Evolutionary conservation across 352 stramenopile genomes (phyloP).

Genomic region (Phytopythium oedochilum): DNA sequence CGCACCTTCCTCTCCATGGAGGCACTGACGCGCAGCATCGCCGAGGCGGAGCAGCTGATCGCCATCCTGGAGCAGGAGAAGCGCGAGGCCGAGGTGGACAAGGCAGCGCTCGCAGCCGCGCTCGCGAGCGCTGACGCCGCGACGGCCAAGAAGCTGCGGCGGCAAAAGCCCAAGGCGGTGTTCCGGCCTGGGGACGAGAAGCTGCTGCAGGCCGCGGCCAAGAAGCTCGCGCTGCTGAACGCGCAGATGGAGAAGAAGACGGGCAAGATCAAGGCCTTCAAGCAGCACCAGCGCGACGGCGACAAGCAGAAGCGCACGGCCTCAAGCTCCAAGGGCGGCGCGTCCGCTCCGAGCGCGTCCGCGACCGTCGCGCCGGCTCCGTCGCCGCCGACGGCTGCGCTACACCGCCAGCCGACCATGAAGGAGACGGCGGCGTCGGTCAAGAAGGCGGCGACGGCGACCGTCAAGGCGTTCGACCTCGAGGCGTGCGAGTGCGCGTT

Average conservation of each 20-base stretch:
- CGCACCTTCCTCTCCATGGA: conserved; percentile 72
- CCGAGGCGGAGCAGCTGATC: conserved; percentile 46
- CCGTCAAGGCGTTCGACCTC: conserved; percentile 40
- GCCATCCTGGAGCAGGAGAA: conserved; percentile 50
- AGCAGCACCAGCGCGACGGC: conserved; percentile 19
- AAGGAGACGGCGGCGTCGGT: conserved; percentile 13
- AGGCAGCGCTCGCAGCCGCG: conserved; percentile 12
- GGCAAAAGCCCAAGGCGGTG: conserved; percentile 20
- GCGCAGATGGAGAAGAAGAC: conserved; percentile 44
- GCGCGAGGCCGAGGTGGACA: conserved; percentile 9
- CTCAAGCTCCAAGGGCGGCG: background rate
- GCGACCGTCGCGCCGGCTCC: background rate
- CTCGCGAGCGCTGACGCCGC: background rate
- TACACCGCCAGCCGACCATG: background rate
- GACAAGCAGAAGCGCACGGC: conserved; percentile 10
- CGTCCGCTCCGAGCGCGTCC: background rate
- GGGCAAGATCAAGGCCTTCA: conserved; percentile 61
- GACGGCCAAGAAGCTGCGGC: conserved; percentile 19
- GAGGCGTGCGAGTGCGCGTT: conserved; percentile 76
- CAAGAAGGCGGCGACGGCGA: conserved; percentile 20
- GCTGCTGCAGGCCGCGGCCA: conserved; percentile 25
- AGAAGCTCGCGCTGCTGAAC: conserved; percentile 25
- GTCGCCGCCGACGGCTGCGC: background rate
- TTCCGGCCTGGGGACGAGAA: conserved; percentile 34
- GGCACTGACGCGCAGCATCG: conserved; percentile 52